phyloP scores from a whole-genome alignment of 495 filamentous ascomycete genomes.

The Penicillium roqueforti region DNA sequence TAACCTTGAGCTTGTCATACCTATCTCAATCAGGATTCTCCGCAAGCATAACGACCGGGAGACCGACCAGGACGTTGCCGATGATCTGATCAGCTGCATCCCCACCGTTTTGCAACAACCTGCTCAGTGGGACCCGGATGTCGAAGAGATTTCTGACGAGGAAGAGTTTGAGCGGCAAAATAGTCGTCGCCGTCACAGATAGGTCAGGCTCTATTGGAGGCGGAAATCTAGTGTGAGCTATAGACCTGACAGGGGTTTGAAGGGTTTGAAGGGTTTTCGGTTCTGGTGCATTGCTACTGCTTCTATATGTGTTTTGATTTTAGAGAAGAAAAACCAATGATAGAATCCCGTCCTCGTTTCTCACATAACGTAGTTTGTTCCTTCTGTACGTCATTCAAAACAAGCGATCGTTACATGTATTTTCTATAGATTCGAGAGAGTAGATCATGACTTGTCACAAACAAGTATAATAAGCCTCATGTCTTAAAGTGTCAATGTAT shows the following conservation, averaged over 20 bases:
- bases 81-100: slow-evolving; percentile 2
- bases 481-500: too few relatives aligned
- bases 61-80: neutral
- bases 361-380: neutral
- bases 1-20: neutral
- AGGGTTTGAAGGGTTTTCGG: neutral
- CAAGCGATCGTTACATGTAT: neutral
- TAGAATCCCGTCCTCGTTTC: too few relatives aligned
- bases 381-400: neutral
- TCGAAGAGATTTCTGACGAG: neutral
- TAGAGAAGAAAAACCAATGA: too few relatives aligned
- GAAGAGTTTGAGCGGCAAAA: neutral
- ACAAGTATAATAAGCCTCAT: too few relatives aligned
- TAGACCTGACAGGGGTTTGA: neutral
- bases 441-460: too few relatives aligned
- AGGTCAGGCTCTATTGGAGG: neutral
- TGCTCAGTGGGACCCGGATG: neutral
- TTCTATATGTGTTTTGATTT: neutral
- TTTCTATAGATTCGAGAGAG: neutral
- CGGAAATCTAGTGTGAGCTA: neutral
- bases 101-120: neutral
- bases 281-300: neutral
- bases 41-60: neutral
- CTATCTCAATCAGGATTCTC: neutral
- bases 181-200: neutral